Percentiles rank a stretch among this genome's conserved stretches.
phyloP scores from a whole-genome alignment of 2,329 filamentous ascomycete species.

The Hypoxylon rubiginosum region DNA sequence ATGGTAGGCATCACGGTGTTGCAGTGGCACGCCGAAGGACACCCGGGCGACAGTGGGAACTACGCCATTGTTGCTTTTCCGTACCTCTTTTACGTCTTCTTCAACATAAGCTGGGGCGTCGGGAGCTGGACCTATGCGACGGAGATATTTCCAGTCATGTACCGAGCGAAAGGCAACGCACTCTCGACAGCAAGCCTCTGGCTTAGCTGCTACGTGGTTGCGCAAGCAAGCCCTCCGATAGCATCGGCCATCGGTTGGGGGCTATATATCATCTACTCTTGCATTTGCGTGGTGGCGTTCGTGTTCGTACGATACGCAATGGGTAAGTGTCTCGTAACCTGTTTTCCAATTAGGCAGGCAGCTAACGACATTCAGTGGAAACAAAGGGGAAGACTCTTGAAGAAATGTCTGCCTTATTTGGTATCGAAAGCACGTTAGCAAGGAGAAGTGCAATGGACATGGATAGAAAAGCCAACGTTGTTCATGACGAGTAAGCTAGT shows the following conservation, averaged over 20 bases:
- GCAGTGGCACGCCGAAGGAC: slow-evolving; percentile 44
- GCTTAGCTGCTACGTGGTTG: slow-evolving; percentile 47
- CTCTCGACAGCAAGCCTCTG: slow-evolving; percentile 48
- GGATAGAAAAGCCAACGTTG: slow-evolving; percentile 4
- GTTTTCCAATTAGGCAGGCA: not conserved
- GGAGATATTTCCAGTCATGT: slow-evolving; percentile 46
- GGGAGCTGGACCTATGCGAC: slow-evolving; percentile 48
- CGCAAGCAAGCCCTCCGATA: slow-evolving; percentile 44
- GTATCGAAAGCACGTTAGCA: slow-evolving; percentile 36
- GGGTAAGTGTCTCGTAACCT: slow-evolving; percentile 21
- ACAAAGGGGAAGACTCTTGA: slow-evolving; percentile 42
- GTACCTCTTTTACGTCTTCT: slow-evolving; percentile 45
- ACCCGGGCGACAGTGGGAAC: slow-evolving; percentile 37
- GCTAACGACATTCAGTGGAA: slow-evolving; percentile 36
- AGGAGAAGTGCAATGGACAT: slow-evolving; percentile 25
- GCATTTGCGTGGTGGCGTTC: slow-evolving; percentile 47
- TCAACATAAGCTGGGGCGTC: slow-evolving; percentile 47
- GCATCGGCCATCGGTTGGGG: slow-evolving; percentile 46
- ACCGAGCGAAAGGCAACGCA: slow-evolving; percentile 46
- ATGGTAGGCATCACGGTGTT: slow-evolving; percentile 45
- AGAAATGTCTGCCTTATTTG: slow-evolving; percentile 42
- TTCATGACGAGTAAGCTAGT: slow-evolving; percentile 8
- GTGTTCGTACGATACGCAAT: slow-evolving; percentile 47
- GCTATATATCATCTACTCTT: slow-evolving; percentile 46
- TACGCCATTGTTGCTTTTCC: slow-evolving; percentile 47